A percentile compares a stretch with the other conserved stretches of the same genome.
These are phyloP conservation scores for Neurospora sp. DNA, from an alignment of 495 filamentous ascomycete genomes.

Conservation along the genomic window DNA sequence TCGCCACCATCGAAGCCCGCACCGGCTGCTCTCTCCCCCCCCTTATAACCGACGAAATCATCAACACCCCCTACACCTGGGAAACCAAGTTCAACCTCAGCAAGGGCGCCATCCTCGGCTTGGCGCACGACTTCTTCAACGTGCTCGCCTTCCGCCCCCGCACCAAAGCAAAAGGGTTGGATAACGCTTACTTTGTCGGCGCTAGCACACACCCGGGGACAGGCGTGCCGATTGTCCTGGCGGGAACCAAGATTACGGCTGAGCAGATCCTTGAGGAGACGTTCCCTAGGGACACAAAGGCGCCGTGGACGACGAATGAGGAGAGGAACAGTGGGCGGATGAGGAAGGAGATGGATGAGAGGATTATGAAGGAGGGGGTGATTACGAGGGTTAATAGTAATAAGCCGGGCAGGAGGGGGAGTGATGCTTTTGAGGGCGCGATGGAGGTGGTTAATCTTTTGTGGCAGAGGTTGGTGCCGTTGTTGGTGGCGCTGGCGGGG, in stretches of 20 bases:
- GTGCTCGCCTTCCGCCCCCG: conserved; percentile 54
- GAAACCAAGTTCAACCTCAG: conserved; percentile 56
- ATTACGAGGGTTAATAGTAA: background rate
- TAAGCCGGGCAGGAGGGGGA: background rate
- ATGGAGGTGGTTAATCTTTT: background rate
- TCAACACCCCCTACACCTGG: conserved; percentile 56
- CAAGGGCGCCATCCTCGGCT: conserved; percentile 57
- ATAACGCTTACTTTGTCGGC: conserved; percentile 53
- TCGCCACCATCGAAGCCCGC: conserved; percentile 44
- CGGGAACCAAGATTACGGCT: conserved; percentile 50
- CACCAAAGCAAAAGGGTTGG: conserved; percentile 40
- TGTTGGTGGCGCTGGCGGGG: background rate
- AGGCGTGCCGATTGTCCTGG: conserved; percentile 58
- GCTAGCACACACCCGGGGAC: conserved; percentile 64
- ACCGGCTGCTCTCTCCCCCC: conserved; percentile 35
- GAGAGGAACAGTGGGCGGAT: background rate
- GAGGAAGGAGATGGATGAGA: background rate
- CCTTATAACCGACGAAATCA: conserved; percentile 44
- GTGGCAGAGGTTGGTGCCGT: background rate
- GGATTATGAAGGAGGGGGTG: background rate
- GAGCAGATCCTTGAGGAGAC: conserved; percentile 44
- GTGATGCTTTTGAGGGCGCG: background rate
- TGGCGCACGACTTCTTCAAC: conserved; percentile 62
- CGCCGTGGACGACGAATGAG: background rate
- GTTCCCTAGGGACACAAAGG: conserved; percentile 29